Evolutionary conservation across 148 eudicot genomes (phyloP).

Genomic region (Rhododendron henanense): DNA sequence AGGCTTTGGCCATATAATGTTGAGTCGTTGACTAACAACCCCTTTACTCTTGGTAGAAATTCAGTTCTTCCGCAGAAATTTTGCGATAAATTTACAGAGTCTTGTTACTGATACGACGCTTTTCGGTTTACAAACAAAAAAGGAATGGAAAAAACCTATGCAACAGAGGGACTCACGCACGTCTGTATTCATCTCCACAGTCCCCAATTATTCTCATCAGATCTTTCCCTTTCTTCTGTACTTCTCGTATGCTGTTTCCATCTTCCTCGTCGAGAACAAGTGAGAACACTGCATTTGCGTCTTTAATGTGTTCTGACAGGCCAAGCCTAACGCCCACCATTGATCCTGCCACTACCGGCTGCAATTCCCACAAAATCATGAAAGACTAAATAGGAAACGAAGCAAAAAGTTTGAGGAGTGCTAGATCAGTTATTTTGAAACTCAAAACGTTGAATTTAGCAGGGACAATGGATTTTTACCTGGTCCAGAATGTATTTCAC

Average conservation of each 20-base stretch:
- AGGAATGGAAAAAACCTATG: neutral
- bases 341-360: slow-evolving; percentile 94
- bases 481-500: slow-evolving; percentile 79
- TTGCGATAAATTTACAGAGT: neutral
- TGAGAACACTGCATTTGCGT: slow-evolving; percentile 66
- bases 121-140: neutral
- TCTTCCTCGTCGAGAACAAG: slow-evolving; percentile 82
- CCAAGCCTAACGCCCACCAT: slow-evolving; percentile 97
- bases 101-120: neutral
- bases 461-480: slow-evolving; percentile 35
- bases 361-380: slow-evolving; percentile 19
- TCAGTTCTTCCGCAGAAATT: neutral
- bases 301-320: slow-evolving; percentile 74
- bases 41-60: neutral
- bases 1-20: neutral
- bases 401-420: neutral
- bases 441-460: neutral
- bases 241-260: slow-evolving; percentile 55
- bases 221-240: slow-evolving; percentile 67
- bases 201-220: slow-evolving; percentile 79
- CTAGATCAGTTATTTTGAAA: neutral
- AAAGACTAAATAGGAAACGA: neutral
- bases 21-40: neutral
- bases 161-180: slow-evolving; percentile 25
- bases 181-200: slow-evolving; percentile 94